These are phyloP conservation scores for Trichoderma sp. DNA, from an alignment of 2,329 filamentous ascomycete genomes.

Conservation along the genomic window DNA sequence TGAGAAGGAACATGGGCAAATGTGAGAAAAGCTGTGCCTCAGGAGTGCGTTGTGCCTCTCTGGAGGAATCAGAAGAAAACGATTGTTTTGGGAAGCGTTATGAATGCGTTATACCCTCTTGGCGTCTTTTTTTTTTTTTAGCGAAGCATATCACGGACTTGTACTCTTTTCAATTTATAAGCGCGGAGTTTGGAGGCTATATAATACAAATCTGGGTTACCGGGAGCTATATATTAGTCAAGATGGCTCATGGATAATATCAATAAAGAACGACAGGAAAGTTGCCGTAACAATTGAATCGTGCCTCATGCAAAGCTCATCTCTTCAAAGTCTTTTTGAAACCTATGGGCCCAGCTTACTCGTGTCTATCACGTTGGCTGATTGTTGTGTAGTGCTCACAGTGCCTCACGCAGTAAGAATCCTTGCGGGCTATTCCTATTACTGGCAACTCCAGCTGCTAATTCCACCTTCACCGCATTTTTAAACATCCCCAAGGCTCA, in stretches of 20 bases:
- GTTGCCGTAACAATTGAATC: background rate
- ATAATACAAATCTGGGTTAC: background rate
- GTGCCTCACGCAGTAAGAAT: too few relatives aligned
- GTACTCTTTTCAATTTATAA: background rate
- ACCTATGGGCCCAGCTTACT: background rate
- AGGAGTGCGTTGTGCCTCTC: background rate
- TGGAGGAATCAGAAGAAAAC: background rate
- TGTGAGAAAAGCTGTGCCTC: background rate
- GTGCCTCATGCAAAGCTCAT: background rate
- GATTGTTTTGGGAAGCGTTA: constrained; percentile 9
- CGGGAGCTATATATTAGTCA: background rate
- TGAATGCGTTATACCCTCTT: constrained; percentile 14
- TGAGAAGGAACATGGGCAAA: background rate
- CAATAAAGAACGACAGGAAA: background rate
- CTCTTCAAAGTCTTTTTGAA: background rate
- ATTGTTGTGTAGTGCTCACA: background rate
- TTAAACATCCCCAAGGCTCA: too few relatives aligned
- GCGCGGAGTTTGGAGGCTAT: constrained; percentile 11
- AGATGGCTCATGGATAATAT: background rate
- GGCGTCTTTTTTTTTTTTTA: constrained; percentile 8
- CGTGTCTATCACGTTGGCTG: background rate
- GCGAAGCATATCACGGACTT: constrained; percentile 23
- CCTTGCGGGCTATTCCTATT: too few relatives aligned
- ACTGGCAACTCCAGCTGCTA: too few relatives aligned
- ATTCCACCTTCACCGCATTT: too few relatives aligned